phyloP scores from a whole-genome alignment of 1,284 basidiomycete species.

The Rhizopogon parksii region DNA sequence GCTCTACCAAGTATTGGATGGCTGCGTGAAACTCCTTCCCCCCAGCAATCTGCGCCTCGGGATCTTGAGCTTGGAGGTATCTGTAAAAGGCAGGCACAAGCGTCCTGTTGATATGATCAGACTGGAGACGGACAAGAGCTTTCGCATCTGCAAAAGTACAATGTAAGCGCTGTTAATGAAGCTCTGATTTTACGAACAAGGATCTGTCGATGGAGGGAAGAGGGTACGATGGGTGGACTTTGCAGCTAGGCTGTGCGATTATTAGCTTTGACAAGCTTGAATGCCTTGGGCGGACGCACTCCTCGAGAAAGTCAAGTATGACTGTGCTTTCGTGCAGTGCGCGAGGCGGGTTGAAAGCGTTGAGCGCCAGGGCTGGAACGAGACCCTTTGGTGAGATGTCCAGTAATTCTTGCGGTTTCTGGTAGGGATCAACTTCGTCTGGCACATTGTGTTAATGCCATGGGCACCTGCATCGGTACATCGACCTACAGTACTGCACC shows the following conservation, averaged over 20 bases:
- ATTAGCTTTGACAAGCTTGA: neutral
- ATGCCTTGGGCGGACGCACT: conserved; percentile 36
- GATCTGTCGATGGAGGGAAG: conserved; percentile 50
- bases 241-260: conserved; percentile 36
- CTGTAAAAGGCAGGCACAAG: conserved; percentile 75
- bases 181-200: conserved; percentile 39
- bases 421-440: conserved; percentile 80
- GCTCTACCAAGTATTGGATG: conserved; percentile 45
- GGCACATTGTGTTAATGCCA: neutral
- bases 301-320: conserved; percentile 69
- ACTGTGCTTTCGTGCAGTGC: conserved; percentile 65
- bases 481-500: conserved; percentile 32
- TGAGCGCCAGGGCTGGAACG: conserved; percentile 63
- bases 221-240: conserved; percentile 42
- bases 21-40: conserved; percentile 54
- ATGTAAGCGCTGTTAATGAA: neutral
- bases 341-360: conserved; percentile 43
- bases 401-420: conserved; percentile 71
- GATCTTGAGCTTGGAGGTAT: conserved; percentile 69
- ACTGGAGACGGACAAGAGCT: conserved; percentile 60
- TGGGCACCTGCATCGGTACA: neutral
- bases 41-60: conserved; percentile 45
- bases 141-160: conserved; percentile 45
- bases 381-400: conserved; percentile 75
- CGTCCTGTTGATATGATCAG: conserved; percentile 58